Evolutionary conservation across 345 rosid genomes (phyloP), one percentile per base, ranked within the genome.

Genomic region (Eucalyptus caleyi): DNA sequence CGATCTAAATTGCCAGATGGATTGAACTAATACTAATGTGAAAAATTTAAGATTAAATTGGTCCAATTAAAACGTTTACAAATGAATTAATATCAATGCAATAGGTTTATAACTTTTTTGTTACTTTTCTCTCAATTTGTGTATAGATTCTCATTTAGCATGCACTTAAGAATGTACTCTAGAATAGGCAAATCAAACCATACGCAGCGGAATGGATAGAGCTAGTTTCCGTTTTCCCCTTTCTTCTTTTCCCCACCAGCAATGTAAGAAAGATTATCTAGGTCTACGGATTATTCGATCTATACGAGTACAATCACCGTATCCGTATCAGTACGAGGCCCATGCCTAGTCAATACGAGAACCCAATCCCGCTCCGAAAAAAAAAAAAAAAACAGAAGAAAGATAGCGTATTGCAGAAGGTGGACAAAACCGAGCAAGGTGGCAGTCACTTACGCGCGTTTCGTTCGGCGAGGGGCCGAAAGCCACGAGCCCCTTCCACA

Each of bases 41-140:
- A 21, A 21, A 53, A 19, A 8, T 53, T 53, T 8, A 53, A 0
- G 0, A 53, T 53, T 53, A 53, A 53, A 53, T 53, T 53, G 1
- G 0, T 53, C 0, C 2, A 21, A 2, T 53, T 53, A 4, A 53
- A 53, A 3, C 0, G 1, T 19, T 19, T 53, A 53, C 0, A 19
- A 53, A 53, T 19, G 2, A 53, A 53, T 53, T 8, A 0, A 53
- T 8, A 19, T 4, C 5, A 19, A 3, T 53, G 2, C 1, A 2
- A 53, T 53, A 19, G 1, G 0, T 53, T 3, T 53, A 53, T 0
- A 1, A 53, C 0, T 21, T 53, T 53, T 2, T 8, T 53, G 5
- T 0, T 53, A 8, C 5, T 21, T 3, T 53, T 53, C 5, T 8
- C 26, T 53, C 5, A 2, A 69, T 18, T 34, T 69, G 34, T 16